Conservation (phyloP, 176 grass and related monocot species). For the Thalia dealbata region DNA sequence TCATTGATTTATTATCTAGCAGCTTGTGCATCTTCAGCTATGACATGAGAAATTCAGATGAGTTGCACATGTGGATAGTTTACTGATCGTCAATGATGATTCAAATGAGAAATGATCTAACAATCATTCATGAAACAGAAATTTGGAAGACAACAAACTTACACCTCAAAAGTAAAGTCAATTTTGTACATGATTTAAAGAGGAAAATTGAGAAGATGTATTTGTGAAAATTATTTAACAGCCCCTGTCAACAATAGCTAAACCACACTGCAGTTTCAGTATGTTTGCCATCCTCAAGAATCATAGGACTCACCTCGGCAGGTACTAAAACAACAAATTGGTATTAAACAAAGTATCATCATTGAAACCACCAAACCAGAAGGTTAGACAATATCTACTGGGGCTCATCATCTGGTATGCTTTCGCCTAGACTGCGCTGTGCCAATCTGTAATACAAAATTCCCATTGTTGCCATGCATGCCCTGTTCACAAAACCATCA, state of each 20-base stretch:
- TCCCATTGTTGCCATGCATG: slow-evolving; percentile 91
- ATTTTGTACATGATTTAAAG: background rate
- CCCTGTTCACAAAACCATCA: slow-evolving; percentile 46
- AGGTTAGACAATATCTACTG: slow-evolving; percentile 34
- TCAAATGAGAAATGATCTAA: background rate
- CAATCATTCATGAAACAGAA: background rate
- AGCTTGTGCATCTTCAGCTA: background rate
- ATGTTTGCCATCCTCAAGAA: slow-evolving; percentile 19
- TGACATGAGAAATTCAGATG: background rate
- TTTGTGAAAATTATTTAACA: slow-evolving; percentile 12
- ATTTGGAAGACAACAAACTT: background rate
- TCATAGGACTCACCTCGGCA: background rate
- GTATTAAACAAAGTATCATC: slow-evolving; percentile 11
- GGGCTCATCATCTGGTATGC: slow-evolving; percentile 53
- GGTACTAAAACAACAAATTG: slow-evolving; percentile 23
- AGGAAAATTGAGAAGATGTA: background rate
- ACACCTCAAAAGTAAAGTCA: background rate
- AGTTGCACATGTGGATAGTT: background rate
- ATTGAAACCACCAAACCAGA: background rate
- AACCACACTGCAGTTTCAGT: slow-evolving; percentile 5
- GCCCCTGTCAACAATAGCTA: slow-evolving; percentile 25
- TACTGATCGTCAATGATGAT: background rate
- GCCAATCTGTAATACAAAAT: slow-evolving; percentile 90
- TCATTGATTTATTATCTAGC: background rate
- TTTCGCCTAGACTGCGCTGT: slow-evolving; percentile 64